These are phyloP conservation scores for Globisporangium paddicum DNA, from an alignment of 352 stramenopile species.

Conservation along the genomic window DNA sequence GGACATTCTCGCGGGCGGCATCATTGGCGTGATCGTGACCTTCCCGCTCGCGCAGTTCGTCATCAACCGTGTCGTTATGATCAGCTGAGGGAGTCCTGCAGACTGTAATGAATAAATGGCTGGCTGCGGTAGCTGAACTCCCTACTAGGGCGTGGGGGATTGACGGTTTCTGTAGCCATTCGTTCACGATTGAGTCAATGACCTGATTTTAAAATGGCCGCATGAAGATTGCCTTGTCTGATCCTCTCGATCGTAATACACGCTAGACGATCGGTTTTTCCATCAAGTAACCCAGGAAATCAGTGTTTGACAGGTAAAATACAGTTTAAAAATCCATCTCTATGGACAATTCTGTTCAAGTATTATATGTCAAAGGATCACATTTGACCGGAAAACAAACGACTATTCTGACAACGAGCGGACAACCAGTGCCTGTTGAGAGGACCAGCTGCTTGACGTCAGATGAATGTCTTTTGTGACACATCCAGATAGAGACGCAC, in stretches of 20 bases:
- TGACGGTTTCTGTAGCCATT: too few species aligned
- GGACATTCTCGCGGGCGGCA: constrained; percentile 56
- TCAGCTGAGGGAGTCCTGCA: background rate
- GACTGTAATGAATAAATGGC: too few species aligned
- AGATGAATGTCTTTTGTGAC: background rate
- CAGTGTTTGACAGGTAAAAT: too few species aligned
- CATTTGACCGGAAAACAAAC: background rate
- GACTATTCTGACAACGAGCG: too few species aligned
- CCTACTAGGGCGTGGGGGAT: too few species aligned
- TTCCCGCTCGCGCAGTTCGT: constrained; percentile 44
- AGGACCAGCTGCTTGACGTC: background rate
- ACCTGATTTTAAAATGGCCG: background rate
- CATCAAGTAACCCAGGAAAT: too few species aligned
- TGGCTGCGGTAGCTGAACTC: too few species aligned
- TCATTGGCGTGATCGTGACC: constrained; percentile 58
- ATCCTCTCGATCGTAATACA: background rate
- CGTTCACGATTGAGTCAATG: background rate
- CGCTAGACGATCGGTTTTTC: too few species aligned
- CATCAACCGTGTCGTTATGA: constrained; percentile 19
- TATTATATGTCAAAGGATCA: background rate
- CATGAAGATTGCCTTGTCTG: background rate
- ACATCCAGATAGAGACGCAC: background rate
- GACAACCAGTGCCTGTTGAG: background rate
- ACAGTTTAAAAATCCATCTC: too few species aligned
- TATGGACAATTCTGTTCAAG: too few species aligned